phyloP scores from a whole-genome alignment of 2,329 filamentous ascomycete genomes.

The Trichoderma arundinaceum region DNA sequence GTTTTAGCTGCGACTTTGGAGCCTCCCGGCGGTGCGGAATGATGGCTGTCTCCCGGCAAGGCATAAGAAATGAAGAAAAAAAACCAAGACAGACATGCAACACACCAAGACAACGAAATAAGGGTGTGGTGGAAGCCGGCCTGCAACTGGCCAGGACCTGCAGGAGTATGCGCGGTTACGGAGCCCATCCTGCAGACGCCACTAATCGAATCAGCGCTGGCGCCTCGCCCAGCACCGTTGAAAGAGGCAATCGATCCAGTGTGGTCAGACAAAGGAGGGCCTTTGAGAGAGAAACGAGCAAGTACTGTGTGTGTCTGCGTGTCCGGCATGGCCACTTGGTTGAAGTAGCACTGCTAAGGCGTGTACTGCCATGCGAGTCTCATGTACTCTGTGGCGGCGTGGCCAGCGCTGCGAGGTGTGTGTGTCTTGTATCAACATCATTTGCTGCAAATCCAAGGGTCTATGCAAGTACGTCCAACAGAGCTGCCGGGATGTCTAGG shows the following conservation, averaged over 20 bases:
- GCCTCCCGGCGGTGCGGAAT: slow-evolving; percentile 16
- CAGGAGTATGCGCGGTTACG: slow-evolving; percentile 22
- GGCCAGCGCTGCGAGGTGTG: slow-evolving; percentile 2
- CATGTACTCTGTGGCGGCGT: not conserved
- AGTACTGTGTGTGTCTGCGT: not conserved
- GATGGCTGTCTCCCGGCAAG: slow-evolving; percentile 10
- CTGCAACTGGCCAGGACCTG: slow-evolving; percentile 22
- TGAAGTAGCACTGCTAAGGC: too few species aligned
- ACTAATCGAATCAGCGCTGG: slow-evolving; percentile 19
- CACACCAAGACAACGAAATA: not conserved
- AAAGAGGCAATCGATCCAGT: slow-evolving; percentile 22
- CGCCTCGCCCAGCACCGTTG: slow-evolving; percentile 8
- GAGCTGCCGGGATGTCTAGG: slow-evolving; percentile 12
- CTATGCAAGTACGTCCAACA: slow-evolving; percentile 28
- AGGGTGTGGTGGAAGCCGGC: slow-evolving; percentile 3
- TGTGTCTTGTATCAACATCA: slow-evolving; percentile 4
- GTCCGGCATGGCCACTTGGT: too few species aligned
- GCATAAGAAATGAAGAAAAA: not conserved
- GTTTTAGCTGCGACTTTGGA: slow-evolving; percentile 4
- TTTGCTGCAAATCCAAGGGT: slow-evolving; percentile 22
- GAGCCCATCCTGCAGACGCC: slow-evolving; percentile 19
- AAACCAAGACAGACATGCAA: not conserved
- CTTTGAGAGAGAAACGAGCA: not conserved
- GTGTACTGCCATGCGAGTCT: not conserved
- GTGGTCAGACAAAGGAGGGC: not conserved